A percentile compares a stretch with the other conserved stretches of the same genome.
These are phyloP conservation scores for Amoeboaphelidium protococcarum DNA, from an alignment of 371 early-diverging fungal species.

Conservation along the genomic window DNA sequence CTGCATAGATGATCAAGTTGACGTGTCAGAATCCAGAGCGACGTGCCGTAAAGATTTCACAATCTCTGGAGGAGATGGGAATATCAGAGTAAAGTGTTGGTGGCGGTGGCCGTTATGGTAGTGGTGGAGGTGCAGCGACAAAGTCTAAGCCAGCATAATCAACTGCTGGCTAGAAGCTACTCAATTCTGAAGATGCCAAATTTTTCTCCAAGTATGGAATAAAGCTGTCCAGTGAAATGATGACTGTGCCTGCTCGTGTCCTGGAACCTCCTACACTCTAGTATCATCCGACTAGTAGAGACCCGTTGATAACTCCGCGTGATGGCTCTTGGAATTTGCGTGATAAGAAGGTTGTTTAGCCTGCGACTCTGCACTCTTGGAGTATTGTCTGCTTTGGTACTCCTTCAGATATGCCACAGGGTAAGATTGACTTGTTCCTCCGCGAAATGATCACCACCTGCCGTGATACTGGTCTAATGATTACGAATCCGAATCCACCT, in stretches of 20 bases:
- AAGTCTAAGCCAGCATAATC: too few relatives aligned
- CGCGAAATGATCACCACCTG: not conserved
- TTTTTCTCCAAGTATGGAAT: constrained; percentile 6
- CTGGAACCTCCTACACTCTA: constrained; percentile 42
- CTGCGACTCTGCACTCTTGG: constrained; percentile 52
- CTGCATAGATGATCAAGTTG: constrained; percentile 71
- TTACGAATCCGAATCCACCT: constrained; percentile 27
- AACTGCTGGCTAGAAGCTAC: not conserved
- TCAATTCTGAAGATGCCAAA: not conserved
- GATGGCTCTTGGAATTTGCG: constrained; percentile 77
- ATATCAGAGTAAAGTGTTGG: too few relatives aligned
- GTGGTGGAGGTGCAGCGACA: too few relatives aligned
- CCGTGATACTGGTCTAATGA: constrained; percentile 9
- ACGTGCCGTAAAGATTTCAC: constrained; percentile 18
- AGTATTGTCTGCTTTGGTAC: constrained; percentile 36
- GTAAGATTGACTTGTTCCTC: not conserved
- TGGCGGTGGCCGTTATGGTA: too few relatives aligned
- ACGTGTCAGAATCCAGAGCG: constrained; percentile 44
- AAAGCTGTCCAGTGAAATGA: constrained; percentile 26
- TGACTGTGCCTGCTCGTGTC: constrained; percentile 34
- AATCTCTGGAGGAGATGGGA: constrained; percentile 1
- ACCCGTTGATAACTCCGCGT: constrained; percentile 33
- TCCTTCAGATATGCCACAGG: not conserved
- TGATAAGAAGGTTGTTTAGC: constrained; percentile 46
- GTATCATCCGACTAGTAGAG: constrained; percentile 30